phyloP scores from a whole-genome alignment of 2,329 filamentous ascomycete genomes.

The Fusarium sp. region DNA sequence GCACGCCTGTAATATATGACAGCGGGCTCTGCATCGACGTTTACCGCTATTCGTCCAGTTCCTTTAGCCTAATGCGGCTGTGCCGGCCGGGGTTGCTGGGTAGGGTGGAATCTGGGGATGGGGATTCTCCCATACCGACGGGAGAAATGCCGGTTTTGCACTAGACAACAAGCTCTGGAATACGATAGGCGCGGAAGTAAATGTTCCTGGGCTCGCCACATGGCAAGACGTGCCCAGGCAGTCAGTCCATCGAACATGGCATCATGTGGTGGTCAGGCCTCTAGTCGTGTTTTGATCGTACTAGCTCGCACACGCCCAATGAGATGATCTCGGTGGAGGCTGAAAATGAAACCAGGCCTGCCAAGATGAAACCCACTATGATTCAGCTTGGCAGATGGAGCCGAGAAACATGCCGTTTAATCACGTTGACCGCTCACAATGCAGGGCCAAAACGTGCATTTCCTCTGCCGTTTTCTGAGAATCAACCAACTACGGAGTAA shows the following conservation, averaged over 20 bases:
- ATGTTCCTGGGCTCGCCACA: neutral
- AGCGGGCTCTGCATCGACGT: neutral
- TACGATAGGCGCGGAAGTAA: conserved; percentile 22
- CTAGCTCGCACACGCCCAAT: neutral
- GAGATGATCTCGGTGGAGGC: conserved; percentile 10
- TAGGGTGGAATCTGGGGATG: conserved; percentile 21
- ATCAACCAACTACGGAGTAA: neutral
- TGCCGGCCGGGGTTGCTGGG: conserved; percentile 12
- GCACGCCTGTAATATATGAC: conserved; percentile 5
- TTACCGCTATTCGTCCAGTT: neutral
- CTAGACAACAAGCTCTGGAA: neutral
- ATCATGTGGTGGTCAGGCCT: conserved; percentile 15
- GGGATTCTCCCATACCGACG: conserved; percentile 15
- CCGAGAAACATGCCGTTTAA: conserved; percentile 24
- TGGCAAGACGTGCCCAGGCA: conserved; percentile 4
- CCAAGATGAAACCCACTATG: conserved; percentile 33
- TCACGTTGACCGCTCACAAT: conserved; percentile 1
- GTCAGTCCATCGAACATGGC: neutral
- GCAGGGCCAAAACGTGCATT: neutral
- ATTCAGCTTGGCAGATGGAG: conserved; percentile 25
- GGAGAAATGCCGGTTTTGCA: neutral
- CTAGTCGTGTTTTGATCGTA: neutral
- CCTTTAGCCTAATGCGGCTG: conserved; percentile 21
- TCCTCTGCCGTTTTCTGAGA: neutral
- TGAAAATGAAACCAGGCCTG: conserved; percentile 17